Evolutionary conservation across 2,329 filamentous ascomycete genomes (phyloP).

Genomic region (Diplodia intermedia): DNA sequence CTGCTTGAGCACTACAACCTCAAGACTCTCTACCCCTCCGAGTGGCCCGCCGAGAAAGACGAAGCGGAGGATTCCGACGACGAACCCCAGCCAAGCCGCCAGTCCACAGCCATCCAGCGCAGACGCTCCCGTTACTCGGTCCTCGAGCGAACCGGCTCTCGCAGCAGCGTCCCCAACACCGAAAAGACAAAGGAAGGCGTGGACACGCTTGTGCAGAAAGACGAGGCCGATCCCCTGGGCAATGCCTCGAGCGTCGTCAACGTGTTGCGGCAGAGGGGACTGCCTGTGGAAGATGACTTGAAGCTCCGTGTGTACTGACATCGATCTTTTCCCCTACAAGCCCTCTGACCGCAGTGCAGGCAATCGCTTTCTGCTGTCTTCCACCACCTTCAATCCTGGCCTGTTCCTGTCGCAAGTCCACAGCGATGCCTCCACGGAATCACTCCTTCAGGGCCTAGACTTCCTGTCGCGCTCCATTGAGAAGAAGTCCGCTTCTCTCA

Average conservation of each 20-base stretch:
- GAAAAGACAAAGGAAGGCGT: conserved; percentile 72
- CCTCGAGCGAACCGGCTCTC: conserved; percentile 75
- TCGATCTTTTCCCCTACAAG: neutral
- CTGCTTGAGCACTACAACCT: conserved; percentile 92
- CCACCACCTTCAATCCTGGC: conserved; percentile 91
- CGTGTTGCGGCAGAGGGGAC: conserved; percentile 75
- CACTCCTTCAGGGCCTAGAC: conserved; percentile 80
- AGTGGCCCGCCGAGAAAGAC: conserved; percentile 87
- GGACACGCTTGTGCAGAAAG: conserved; percentile 82
- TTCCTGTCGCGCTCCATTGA: conserved; percentile 91
- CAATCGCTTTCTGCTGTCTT: conserved; percentile 93
- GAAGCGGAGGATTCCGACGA: conserved; percentile 63
- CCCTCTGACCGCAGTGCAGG: conserved; percentile 55
- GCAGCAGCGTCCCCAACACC: conserved; percentile 71
- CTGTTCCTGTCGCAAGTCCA: conserved; percentile 94
- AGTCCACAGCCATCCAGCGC: conserved; percentile 39
- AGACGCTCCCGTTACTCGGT: conserved; percentile 74
- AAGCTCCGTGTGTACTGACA: conserved; percentile 67
- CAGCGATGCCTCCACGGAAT: conserved; percentile 80
- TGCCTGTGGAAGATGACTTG: conserved; percentile 84
- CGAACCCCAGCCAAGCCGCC: conserved; percentile 27
- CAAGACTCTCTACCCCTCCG: conserved; percentile 74
- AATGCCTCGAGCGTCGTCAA: conserved; percentile 84
- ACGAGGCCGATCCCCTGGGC: conserved; percentile 93
- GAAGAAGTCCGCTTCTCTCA: conserved; percentile 95